These are phyloP conservation scores for Eremothecium coryli DNA, from an alignment of 1,139 yeast genomes.

Conservation along the genomic window DNA sequence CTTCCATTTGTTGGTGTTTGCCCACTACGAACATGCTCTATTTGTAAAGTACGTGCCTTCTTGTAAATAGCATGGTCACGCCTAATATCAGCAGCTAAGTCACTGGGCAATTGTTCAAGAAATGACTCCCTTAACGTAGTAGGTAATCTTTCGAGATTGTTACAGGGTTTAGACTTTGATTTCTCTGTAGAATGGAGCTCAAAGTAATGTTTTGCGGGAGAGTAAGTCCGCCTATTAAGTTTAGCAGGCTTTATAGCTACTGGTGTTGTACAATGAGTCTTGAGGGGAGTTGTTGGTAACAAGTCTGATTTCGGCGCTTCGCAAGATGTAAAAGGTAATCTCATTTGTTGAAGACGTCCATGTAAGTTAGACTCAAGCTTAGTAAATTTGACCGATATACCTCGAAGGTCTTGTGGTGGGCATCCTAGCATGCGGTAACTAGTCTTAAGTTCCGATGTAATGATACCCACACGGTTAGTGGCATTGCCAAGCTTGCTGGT, in stretches of 20 bases:
- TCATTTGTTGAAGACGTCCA: slow-evolving; percentile 34
- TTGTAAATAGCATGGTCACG: slow-evolving; percentile 27
- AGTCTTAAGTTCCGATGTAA: slow-evolving; percentile 53
- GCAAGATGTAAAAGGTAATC: slow-evolving; percentile 33
- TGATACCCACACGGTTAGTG: slow-evolving; percentile 52
- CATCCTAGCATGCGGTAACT: slow-evolving; percentile 48
- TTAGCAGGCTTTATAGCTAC: slow-evolving; percentile 1
- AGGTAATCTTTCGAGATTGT: slow-evolving; percentile 4
- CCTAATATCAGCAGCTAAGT: slow-evolving; percentile 26
- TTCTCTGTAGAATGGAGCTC: slow-evolving; percentile 12
- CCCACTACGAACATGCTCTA: slow-evolving; percentile 11
- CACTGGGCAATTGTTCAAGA: slow-evolving; percentile 24
- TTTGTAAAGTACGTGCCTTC: slow-evolving; percentile 31
- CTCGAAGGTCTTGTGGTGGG: slow-evolving; percentile 64
- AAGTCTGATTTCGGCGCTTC: slow-evolving; percentile 4
- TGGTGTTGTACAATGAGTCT: not conserved
- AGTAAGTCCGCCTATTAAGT: slow-evolving; percentile 7
- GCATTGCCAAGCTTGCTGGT: slow-evolving; percentile 53
- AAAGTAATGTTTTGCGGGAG: slow-evolving; percentile 13
- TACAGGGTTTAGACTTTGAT: not conserved
- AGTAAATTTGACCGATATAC: slow-evolving; percentile 62
- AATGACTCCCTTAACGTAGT: slow-evolving; percentile 21
- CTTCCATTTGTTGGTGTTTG: slow-evolving; percentile 3
- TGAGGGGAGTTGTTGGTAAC: not conserved
- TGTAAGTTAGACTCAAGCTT: slow-evolving; percentile 36